phyloP scores from a whole-genome alignment of 139 green algal genomes.

The Klebsormidium nitens region DNA sequence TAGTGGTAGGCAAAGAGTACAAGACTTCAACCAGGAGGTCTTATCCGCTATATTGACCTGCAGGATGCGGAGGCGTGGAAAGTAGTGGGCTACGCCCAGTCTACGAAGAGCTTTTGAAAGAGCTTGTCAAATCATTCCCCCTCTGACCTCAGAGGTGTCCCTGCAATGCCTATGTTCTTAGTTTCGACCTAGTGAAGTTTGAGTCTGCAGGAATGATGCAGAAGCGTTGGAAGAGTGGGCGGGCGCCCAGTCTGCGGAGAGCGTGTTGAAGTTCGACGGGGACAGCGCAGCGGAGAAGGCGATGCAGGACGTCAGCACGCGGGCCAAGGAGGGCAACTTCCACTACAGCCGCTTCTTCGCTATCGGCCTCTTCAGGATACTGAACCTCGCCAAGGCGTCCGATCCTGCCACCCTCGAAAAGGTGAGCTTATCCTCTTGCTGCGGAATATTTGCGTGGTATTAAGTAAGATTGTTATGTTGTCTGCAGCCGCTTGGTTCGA shows the following conservation, averaged over 20 bases:
- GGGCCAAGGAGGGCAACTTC: constrained; percentile 33
- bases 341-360: constrained; percentile 49
- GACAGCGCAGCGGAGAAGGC: not conserved
- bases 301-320: constrained; percentile 5
- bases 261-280: constrained; percentile 8
- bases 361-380: constrained; percentile 48
- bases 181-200: too few relatives aligned
- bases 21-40: too few relatives aligned
- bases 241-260: not conserved
- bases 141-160: too few relatives aligned
- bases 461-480: too few relatives aligned
- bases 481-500: too few relatives aligned
- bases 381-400: constrained; percentile 41
- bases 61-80: too few relatives aligned
- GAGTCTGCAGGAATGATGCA: constrained; percentile 32
- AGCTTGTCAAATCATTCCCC: too few relatives aligned
- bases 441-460: too few relatives aligned
- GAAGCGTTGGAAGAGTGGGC: constrained; percentile 38
- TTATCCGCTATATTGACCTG: too few relatives aligned
- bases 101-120: not conserved
- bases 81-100: too few relatives aligned
- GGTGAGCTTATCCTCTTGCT: constrained; percentile 9
- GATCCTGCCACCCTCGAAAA: constrained; percentile 46
- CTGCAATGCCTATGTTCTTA: too few relatives aligned
- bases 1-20: too few relatives aligned